Percentiles rank a stretch among this genome's conserved stretches.
Evolutionary conservation across 306 rosid species (phyloP).

Genomic region (Medicago lupulina): DNA sequence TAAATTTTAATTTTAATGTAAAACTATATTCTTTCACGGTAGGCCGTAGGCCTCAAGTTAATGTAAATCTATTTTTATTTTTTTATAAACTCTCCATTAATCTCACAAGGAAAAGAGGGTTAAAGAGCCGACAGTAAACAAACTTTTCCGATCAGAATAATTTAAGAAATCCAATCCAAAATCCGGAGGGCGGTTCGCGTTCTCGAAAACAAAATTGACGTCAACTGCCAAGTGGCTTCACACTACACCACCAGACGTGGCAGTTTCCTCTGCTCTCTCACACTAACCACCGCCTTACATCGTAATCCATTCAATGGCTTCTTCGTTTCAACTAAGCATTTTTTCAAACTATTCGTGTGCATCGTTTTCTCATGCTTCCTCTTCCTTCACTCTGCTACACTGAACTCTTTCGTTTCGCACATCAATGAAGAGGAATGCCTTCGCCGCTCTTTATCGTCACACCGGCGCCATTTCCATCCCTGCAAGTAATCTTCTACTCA

Average conservation of each 20-base stretch:
- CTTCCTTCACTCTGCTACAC: constrained; percentile 32
- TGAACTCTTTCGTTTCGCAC: constrained; percentile 16
- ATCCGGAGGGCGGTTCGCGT: constrained; percentile 7
- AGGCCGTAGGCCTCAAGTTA: no score
- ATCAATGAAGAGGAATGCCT: constrained; percentile 89
- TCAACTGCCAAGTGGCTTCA: constrained; percentile 49
- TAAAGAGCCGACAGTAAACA: background rate
- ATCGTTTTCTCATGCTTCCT: constrained; percentile 39
- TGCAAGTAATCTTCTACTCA: constrained; percentile 46
- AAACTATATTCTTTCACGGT: no score
- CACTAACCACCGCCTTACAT: constrained; percentile 25
- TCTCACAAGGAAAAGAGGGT: no score
- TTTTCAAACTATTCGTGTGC: constrained; percentile 47
- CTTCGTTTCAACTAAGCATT: constrained; percentile 44
- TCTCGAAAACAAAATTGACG: constrained; percentile 27
- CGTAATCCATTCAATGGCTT: constrained; percentile 28
- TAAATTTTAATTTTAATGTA: no score
- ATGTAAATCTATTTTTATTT: no score
- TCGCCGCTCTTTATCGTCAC: constrained; percentile 62
- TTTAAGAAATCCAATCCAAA: background rate
- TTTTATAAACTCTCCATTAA: no score
- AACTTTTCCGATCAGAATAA: background rate
- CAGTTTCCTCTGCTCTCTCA: constrained; percentile 42
- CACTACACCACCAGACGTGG: constrained; percentile 50
- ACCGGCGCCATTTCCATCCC: constrained; percentile 48